Conservation (phyloP, 129 eudicot species). For the Gnaphalium uliginosum region DNA sequence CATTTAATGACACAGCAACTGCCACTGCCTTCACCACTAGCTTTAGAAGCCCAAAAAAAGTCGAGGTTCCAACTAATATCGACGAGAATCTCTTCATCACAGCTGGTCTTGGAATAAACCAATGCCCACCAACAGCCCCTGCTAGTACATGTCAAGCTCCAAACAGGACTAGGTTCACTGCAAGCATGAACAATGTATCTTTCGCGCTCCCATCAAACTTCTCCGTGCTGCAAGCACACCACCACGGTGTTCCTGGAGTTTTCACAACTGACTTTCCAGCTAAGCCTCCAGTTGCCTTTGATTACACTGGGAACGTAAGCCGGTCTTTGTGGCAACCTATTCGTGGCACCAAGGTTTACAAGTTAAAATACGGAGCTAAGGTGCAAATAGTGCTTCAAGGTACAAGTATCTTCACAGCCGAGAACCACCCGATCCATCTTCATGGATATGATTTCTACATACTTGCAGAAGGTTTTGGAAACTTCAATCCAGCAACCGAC, state of each 20-base stretch:
- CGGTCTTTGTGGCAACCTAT: conserved; percentile 80
- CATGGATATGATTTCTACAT: conserved; percentile 97
- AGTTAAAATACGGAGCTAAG: conserved; percentile 64
- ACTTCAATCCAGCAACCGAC: conserved; percentile 72
- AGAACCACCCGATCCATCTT: conserved; percentile 96
- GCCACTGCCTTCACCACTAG: conserved; percentile 76
- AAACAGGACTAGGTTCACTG: conserved; percentile 74
- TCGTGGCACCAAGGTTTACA: conserved; percentile 64
- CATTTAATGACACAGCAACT: conserved; percentile 78
- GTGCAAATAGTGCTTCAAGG: conserved; percentile 92
- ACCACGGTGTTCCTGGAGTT: conserved; percentile 73
- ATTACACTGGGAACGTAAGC: conserved; percentile 90
- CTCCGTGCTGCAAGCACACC: conserved; percentile 85
- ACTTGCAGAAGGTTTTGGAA: conserved; percentile 88
- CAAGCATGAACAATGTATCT: conserved; percentile 95
- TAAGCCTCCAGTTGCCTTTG: conserved; percentile 69
- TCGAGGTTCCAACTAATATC: conserved; percentile 60
- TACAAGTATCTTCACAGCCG: conserved; percentile 78
- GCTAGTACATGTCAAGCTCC: conserved; percentile 81
- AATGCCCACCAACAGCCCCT: conserved; percentile 63
- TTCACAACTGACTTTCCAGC: conserved; percentile 85
- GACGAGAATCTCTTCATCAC: conserved; percentile 77
- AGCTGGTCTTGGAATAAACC: conserved; percentile 71
- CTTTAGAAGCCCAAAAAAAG: conserved; percentile 66
- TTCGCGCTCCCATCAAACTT: conserved; percentile 76